Percentiles rank a stretch among this genome's conserved stretches.
Evolutionary conservation across 1,284 basidiomycete genomes (phyloP).

Genomic region (Fereydounia khargensis): DNA sequence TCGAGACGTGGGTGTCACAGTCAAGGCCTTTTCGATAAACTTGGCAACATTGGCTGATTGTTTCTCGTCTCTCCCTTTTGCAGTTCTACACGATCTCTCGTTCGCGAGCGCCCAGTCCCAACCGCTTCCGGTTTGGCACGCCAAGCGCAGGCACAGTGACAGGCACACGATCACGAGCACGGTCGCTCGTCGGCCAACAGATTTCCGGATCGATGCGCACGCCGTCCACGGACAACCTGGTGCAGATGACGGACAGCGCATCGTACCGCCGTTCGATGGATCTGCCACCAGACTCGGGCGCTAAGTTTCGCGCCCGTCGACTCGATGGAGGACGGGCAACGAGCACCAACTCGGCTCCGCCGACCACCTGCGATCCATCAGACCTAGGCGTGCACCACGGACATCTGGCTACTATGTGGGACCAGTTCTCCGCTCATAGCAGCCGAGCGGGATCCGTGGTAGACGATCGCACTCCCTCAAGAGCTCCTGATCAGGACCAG

Average conservation of each 20-base stretch:
- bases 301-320: conserved; percentile 33
- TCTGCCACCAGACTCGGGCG: conserved; percentile 39
- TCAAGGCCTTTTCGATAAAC: neutral
- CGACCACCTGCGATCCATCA: conserved; percentile 4
- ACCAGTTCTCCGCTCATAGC: conserved; percentile 21
- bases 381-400: conserved; percentile 1
- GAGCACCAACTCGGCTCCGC: conserved; percentile 38
- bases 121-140: conserved; percentile 27
- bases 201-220: conserved; percentile 15
- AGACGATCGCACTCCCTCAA: conserved; percentile 16
- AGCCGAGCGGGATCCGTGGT: conserved; percentile 17
- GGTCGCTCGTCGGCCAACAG: conserved; percentile 32
- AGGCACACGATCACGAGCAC: conserved; percentile 40
- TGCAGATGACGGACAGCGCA: conserved; percentile 2
- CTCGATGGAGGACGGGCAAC: conserved; percentile 22
- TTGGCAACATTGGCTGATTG: no score
- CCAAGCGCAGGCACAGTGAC: conserved; percentile 16
- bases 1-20: neutral
- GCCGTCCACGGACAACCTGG: conserved; percentile 39
- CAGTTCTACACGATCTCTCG: conserved; percentile 45
- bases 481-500: conserved; percentile 31
- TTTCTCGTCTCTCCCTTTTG: no score
- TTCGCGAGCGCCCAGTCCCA: conserved; percentile 42
- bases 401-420: conserved; percentile 29
- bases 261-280: conserved; percentile 16